Evolutionary conservation across 352 stramenopile species (phyloP).

Genomic region (Poterioochromonas sp.): DNA sequence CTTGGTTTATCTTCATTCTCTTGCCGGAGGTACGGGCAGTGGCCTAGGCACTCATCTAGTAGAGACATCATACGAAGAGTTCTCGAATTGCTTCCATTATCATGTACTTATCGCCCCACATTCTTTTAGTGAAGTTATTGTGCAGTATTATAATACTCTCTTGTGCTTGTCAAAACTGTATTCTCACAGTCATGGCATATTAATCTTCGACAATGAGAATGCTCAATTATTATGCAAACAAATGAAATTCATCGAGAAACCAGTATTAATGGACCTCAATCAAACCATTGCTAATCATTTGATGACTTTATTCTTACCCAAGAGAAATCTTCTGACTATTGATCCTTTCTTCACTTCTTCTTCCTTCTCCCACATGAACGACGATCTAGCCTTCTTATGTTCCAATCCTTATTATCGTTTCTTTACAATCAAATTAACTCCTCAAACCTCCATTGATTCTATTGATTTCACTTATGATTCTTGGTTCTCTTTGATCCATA

Average conservation of each 20-base stretch:
- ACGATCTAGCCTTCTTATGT: neutral
- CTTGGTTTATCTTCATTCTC: constrained; percentile 16
- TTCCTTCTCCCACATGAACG: neutral
- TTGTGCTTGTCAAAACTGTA: constrained; percentile 14
- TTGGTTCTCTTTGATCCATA: neutral
- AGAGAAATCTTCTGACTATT: neutral
- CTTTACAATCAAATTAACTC: constrained; percentile 24
- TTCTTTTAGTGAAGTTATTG: constrained; percentile 32
- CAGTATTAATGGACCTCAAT: constrained; percentile 20
- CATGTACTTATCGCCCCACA: constrained; percentile 1
- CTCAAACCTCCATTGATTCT: constrained; percentile 19
- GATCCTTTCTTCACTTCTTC: neutral
- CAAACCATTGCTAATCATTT: neutral
- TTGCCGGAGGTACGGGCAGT: constrained; percentile 21
- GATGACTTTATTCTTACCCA: constrained; percentile 16
- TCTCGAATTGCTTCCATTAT: neutral
- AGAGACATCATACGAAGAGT: constrained; percentile 18
- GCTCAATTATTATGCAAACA: constrained; percentile 9
- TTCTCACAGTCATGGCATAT: neutral
- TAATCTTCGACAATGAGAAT: constrained; percentile 26
- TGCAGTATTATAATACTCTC: constrained; percentile 33
- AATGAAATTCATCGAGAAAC: neutral
- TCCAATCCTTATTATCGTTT: constrained; percentile 18
- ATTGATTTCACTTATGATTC: constrained; percentile 29
- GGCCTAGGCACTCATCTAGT: constrained; percentile 26